Percentiles rank a stretch among this genome's conserved stretches.
Evolutionary conservation across 2,329 filamentous ascomycete species (phyloP).

Genomic region (Magnaporthales sp.): DNA sequence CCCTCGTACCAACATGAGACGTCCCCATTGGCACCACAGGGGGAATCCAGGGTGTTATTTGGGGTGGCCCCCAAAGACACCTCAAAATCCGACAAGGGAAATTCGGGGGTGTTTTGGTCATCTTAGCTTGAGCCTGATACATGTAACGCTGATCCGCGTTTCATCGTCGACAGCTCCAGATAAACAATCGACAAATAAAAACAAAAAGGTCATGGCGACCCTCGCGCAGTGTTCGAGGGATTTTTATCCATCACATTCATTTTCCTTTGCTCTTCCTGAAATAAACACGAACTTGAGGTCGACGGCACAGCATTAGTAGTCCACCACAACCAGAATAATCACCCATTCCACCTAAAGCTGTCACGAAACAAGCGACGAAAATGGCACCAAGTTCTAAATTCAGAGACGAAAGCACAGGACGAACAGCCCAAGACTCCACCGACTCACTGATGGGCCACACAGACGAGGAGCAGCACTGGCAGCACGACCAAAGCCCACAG

Average conservation of each 20-base stretch:
- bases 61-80: no score
- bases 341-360: no score
- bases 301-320: no score
- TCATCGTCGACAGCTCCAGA: no score
- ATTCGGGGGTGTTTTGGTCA: no score
- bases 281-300: not conserved
- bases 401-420: not conserved
- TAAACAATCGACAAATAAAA: not conserved
- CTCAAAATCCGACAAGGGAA: no score
- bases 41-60: not conserved
- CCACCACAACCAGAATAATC: no score
- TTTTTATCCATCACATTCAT: not conserved
- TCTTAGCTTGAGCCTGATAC: no score
- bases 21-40: not conserved
- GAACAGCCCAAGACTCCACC: not conserved
- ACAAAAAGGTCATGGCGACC: not conserved
- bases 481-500: not conserved
- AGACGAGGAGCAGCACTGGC: not conserved
- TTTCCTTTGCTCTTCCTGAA: not conserved
- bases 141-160: no score
- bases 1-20: not conserved
- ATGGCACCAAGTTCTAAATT: not conserved
- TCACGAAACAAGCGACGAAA: not conserved
- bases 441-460: constrained; percentile 4
- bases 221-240: not conserved